These are phyloP conservation scores for Dissophora ornata DNA, from an alignment of 192 early-diverging fungal species.

Conservation along the genomic window DNA sequence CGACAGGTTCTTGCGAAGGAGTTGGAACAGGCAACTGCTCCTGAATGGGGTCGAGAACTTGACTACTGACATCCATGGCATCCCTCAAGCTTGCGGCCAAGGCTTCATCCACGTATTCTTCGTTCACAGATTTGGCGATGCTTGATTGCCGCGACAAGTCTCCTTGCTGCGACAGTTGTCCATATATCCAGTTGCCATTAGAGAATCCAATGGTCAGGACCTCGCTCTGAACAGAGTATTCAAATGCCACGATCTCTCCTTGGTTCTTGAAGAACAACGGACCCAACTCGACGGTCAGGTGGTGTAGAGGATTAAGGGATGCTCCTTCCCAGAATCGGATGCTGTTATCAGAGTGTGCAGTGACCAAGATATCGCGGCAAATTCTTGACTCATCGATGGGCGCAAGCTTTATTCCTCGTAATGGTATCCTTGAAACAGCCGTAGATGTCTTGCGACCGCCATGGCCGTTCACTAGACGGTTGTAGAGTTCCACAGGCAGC, in stretches of 20 bases:
- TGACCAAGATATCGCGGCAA: conserved; percentile 56
- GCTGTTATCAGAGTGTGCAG: conserved; percentile 52
- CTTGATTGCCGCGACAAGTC: conserved; percentile 19
- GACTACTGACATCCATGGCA: not conserved
- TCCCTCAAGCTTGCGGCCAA: conserved; percentile 5
- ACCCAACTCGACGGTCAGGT: conserved; percentile 45
- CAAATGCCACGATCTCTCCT: conserved; percentile 36
- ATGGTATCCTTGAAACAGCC: conserved; percentile 44
- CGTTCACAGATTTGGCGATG: not conserved
- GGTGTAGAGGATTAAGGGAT: conserved; percentile 55
- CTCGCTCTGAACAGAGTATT: conserved; percentile 40
- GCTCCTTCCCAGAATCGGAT: conserved; percentile 63
- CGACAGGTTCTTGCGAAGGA: too few species aligned
- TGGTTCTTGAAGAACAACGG: conserved; percentile 32
- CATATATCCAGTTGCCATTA: conserved; percentile 44
- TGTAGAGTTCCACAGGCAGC: conserved; percentile 24
- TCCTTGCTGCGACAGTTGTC: not conserved
- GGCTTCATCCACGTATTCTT: not conserved
- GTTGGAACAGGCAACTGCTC: not conserved
- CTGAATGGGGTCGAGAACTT: not conserved
- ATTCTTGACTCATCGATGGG: conserved; percentile 49
- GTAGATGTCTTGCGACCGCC: not conserved
- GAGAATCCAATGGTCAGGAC: conserved; percentile 52
- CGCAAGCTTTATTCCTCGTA: conserved; percentile 51
- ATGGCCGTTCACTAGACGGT: conserved; percentile 27